Evolutionary conservation across 306 rosid species (phyloP), one percentile per base, ranked within the genome.

Genomic region (Malus orientalis): DNA sequence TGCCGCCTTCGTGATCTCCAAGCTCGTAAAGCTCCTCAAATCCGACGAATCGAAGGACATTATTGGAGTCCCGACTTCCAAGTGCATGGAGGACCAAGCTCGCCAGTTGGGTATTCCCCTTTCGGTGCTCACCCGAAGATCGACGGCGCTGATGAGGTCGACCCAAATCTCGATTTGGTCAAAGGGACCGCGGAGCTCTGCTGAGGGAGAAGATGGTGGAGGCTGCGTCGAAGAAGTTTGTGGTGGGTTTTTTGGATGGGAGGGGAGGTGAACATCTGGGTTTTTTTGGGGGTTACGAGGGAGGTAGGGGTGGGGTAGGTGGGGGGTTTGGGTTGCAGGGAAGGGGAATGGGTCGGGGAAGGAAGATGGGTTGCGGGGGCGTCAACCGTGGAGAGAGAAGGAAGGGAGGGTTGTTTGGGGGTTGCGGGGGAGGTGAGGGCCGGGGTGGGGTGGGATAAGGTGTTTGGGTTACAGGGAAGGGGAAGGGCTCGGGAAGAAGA

Each of bases 121-220:
- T 57, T 92, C 97, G 6, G 64, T 92, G 72, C 93, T 92, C 91
- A 92, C 63, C 91, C 97, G 3, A 73, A 67, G 45, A 82, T 92
- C 63, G 97, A 92, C 42, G 96, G 97, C 67, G 96, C 97, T 1
- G 97, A 90, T 3, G 97, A 92, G 86, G 97, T 92, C 1, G 96
- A 90, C 82, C 97, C 92, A 2, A 77, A 82, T 55, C 90, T 92
- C 3, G 88, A 92, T 66, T 76, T 92, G 22, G 97, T 92, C 61
- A 92, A 92, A 22, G 97, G 97, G 42, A 93, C 58, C 92, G 96
- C 22, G 97, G 97, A 16, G 97, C 97, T 1, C 75, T 92, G 4
- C 79, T 90, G 29, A 36, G 97, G 0, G 97, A 92, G 83, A 92
- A 92, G 65, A 90, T 92, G 89, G 97, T 92, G 22, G 97, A 92